phyloP scores from a whole-genome alignment of 495 filamentous ascomycete genomes.

The Hyaloscypha bicolor region DNA sequence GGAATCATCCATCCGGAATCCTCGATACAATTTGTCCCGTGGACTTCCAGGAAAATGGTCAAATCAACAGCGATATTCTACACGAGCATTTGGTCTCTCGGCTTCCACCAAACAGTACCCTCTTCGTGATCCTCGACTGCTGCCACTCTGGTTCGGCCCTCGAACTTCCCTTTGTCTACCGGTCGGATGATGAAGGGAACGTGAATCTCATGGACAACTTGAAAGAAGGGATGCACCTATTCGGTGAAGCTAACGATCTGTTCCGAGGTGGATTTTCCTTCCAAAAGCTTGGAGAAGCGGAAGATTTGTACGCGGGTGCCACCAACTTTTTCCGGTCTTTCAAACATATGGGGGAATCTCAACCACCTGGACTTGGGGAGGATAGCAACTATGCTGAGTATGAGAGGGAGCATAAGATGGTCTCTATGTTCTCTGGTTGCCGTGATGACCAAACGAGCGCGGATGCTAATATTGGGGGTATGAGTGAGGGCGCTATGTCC shows the following conservation, averaged over 20 bases:
- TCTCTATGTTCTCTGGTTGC: conserved; percentile 63
- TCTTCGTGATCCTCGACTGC: conserved; percentile 62
- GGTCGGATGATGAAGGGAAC: conserved; percentile 55
- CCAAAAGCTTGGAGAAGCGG: conserved; percentile 49
- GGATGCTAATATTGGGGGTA: conserved; percentile 56
- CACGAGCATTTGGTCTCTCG: conserved; percentile 55
- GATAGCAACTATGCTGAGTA: conserved; percentile 40
- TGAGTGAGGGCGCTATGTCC: conserved; percentile 55
- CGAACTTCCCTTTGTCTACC: conserved; percentile 60
- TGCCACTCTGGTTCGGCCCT: conserved; percentile 63
- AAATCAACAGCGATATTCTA: conserved; percentile 52
- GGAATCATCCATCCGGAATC: conserved; percentile 38
- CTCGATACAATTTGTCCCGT: conserved; percentile 60
- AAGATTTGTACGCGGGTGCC: conserved; percentile 55
- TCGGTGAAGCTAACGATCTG: conserved; percentile 48
- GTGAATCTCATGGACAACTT: conserved; percentile 58
- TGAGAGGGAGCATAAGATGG: conserved; percentile 51
- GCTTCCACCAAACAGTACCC: conserved; percentile 50
- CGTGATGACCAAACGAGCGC: conserved; percentile 62
- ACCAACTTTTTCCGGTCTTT: conserved; percentile 56
- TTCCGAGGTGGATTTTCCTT: conserved; percentile 49
- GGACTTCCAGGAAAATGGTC: conserved; percentile 51
- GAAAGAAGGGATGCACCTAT: conserved; percentile 50
- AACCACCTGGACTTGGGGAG: conserved; percentile 45
- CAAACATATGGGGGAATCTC: conserved; percentile 45